phyloP scores from a whole-genome alignment of 768 basidiomycete species.

The Hericium alpestre region DNA sequence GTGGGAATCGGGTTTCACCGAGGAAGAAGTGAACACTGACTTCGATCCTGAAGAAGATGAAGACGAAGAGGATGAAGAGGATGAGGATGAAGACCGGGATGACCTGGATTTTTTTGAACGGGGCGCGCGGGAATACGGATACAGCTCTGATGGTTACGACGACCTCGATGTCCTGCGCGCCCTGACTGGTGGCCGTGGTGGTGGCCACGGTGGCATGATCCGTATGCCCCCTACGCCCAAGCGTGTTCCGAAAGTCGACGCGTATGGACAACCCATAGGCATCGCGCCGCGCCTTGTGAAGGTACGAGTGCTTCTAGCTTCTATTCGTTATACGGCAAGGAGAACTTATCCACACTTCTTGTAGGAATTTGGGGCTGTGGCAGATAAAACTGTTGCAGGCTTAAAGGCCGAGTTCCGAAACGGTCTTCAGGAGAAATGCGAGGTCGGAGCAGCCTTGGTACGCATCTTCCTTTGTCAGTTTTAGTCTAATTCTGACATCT shows the following conservation, averaged over 20 bases:
- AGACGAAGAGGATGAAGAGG: background rate
- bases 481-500: background rate
- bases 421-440: conserved; percentile 50
- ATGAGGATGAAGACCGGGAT: conserved; percentile 4
- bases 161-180: background rate
- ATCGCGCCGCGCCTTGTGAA: conserved; percentile 35
- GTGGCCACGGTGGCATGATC: background rate
- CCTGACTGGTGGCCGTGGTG: background rate
- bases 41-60: too few species aligned
- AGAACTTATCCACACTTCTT: background rate
- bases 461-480: conserved; percentile 8
- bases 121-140: conserved; percentile 6
- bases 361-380: conserved; percentile 37
- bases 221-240: conserved; percentile 12
- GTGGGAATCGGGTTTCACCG: conserved; percentile 36
- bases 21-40: conserved; percentile 14
- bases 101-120: background rate
- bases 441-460: conserved; percentile 39
- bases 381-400: conserved; percentile 34
- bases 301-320: conserved; percentile 17
- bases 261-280: conserved; percentile 31
- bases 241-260: conserved; percentile 26
- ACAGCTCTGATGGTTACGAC: conserved; percentile 22
- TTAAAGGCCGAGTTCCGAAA: conserved; percentile 41
- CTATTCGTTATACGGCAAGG: background rate